Conservation (phyloP, 129 eudicot genomes). For the Lactuca saligna region DNA sequence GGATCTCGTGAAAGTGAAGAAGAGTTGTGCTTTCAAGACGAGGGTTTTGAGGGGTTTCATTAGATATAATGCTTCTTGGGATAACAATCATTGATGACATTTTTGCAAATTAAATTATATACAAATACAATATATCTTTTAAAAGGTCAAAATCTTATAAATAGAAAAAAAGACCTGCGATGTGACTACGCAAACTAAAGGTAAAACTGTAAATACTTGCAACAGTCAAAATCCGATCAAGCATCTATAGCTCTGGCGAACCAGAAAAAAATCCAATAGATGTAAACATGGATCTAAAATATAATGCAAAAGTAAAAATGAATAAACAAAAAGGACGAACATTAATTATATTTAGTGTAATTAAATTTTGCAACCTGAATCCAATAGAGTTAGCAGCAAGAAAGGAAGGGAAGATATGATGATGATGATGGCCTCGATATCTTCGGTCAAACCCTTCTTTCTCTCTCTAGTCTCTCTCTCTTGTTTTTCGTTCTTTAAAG, state of each 20-base stretch:
- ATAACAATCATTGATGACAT: constrained; percentile 39
- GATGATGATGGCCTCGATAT: constrained; percentile 33
- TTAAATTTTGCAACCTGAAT: constrained; percentile 28
- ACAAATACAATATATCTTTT: background rate
- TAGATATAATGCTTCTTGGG: constrained; percentile 39
- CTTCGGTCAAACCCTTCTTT: constrained; percentile 45
- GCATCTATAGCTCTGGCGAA: background rate
- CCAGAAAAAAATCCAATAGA: background rate
- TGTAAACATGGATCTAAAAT: background rate
- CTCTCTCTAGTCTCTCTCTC: constrained; percentile 17
- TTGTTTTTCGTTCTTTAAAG: constrained; percentile 20
- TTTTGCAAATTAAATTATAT: constrained; percentile 23
- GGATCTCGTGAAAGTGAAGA: constrained; percentile 66
- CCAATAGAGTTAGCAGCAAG: constrained; percentile 28
- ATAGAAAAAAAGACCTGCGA: background rate
- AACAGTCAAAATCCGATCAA: background rate
- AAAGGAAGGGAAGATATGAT: constrained; percentile 34
- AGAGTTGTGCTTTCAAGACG: constrained; percentile 40
- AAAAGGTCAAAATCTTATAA: background rate
- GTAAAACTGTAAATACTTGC: background rate
- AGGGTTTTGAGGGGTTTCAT: constrained; percentile 45
- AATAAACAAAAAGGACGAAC: background rate
- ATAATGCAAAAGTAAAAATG: background rate
- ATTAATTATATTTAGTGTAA: constrained; percentile 1
- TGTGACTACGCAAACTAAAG: constrained; percentile 8